Base-by-base conservation (phyloP, 768 basidiomycete species). In the Suillus sp. region DNA sequence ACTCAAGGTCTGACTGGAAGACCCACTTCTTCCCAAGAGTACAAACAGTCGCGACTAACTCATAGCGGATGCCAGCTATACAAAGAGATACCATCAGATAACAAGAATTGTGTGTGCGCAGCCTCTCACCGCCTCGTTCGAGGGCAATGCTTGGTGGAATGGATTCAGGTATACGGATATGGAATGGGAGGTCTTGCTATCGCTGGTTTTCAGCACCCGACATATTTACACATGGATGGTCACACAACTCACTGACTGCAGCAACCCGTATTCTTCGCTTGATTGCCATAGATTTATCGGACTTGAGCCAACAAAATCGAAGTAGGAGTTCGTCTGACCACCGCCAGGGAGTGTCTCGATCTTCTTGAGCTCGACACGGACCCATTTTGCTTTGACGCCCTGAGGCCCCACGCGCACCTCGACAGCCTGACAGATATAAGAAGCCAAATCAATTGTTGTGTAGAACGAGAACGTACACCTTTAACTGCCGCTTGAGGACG, bases 351-450 rank as follows among this genome's bases (percentile, higher is more conserved):
- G 83, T 4, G 85, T 89, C 76, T 98, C 96, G 48, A 96, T 86
- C 79, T 95, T 95, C 67, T 93, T 86, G 73, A 97, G 82, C 77
- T 96, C 95, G 64, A 97, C 87, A 66, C 90, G 86, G 30, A 98
- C 89, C 89, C 92, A 96, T 76, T 94, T 93, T 32, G 92, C 92
- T 78, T 94, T 95, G 72, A 93, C 84, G 18, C 91, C 90, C 65
- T 86, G 83, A 2, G 81, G 79, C 0, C 87, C 89, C 6, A 88
- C 81, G 20, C 95, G 88, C 14, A 98, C 84, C 75, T 98, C 95
- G 59, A 98, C 84, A 22, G 92, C 89, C 93, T 95, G 61, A 1
- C 38, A 6, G 51, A 25, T 32, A 47, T 60, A 59, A 45, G 68
- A 35, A 61, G 22, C 50, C 63, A 43, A 67, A 30, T 30, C 25